phyloP scores from a whole-genome alignment of 2,329 filamentous ascomycete genomes.

The Diaporthe citrichinensis region DNA sequence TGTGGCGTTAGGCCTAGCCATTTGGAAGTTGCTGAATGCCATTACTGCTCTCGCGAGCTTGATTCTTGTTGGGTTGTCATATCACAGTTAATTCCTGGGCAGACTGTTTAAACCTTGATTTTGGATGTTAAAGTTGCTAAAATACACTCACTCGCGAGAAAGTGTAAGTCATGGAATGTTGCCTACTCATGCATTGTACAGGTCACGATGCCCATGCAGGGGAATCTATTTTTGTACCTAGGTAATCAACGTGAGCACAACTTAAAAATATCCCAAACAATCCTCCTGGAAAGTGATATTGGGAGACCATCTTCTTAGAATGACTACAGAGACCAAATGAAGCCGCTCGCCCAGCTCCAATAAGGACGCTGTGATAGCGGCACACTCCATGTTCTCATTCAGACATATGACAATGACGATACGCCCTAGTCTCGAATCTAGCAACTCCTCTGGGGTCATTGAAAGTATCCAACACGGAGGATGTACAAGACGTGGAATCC shows the following conservation, averaged over 20 bases:
- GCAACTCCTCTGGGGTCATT: not conserved
- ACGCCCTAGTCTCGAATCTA: not conserved
- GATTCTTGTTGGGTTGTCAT: not conserved
- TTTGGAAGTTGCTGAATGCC: not conserved
- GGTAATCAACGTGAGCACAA: not conserved
- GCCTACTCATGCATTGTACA: too few species aligned
- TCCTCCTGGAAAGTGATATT: not conserved
- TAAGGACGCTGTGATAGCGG: not conserved
- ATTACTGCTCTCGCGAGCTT: too few species aligned
- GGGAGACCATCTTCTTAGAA: rapidly evolving
- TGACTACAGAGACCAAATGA: not conserved
- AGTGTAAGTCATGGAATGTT: not conserved
- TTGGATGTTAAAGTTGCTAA: rapidly evolving
- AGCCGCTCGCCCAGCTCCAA: too few species aligned
- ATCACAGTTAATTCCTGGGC: rapidly evolving
- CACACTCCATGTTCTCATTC: not conserved
- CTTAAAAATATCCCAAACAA: not conserved
- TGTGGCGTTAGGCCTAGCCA: not conserved
- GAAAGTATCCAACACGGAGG: not conserved
- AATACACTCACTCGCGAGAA: not conserved
- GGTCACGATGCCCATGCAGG: not conserved
- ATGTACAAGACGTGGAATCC: not conserved
- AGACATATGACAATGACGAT: not conserved
- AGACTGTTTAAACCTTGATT: not conserved
- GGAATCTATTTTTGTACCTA: not conserved